Evolutionary conservation across 331 rosid genomes (phyloP), one percentile per base, ranked within the genome.

Genomic region (Malus hybrid): DNA sequence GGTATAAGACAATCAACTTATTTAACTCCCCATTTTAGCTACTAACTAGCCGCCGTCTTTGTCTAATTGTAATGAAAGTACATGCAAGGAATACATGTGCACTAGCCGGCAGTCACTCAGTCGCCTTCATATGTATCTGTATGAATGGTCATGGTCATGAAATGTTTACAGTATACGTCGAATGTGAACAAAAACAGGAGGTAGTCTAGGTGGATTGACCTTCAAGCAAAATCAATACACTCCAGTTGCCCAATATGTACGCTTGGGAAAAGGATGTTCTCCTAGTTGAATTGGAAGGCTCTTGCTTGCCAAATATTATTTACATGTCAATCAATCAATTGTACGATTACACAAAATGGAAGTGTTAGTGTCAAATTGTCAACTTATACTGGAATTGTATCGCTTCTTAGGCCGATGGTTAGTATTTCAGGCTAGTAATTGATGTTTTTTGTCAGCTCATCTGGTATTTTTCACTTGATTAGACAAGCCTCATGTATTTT

Each of bases 381-480:
- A 44, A 56, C 48, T 78, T 42, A 11, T 73, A 56, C 48, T 78
- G 2, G 29, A 28, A 28, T 28, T 56, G 28, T 64, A 56, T 72
- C 22, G 74, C 81, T 78, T 34, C 81, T 78, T 27, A 80, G 73
- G 69, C 64, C 69, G 63, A 29, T 69, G 16, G 44, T 81, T 84
- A 85, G 29, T 69, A 69, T 16, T 81, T 84, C 83, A 93, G 98
- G 98, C 91, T 74, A 12, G 19, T 55, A 62, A 54, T 32, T 71
- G 55, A 69, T 62, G 29, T n/a, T 22, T 57, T 57, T 31, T 77
- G 29, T 73, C 54, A 19, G 22, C 54, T 73, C 28, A 32, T 31
- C 4, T 33, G 54, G 69, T 73, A 6, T 77, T 60, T 66, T 19
- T 6, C 7, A 32, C 36, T 22, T 67, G 61, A 67, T 60, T 8